Base-by-base conservation (phyloP, 2,329 filamentous ascomycete genomes). In the Calonectria fujianensis region DNA sequence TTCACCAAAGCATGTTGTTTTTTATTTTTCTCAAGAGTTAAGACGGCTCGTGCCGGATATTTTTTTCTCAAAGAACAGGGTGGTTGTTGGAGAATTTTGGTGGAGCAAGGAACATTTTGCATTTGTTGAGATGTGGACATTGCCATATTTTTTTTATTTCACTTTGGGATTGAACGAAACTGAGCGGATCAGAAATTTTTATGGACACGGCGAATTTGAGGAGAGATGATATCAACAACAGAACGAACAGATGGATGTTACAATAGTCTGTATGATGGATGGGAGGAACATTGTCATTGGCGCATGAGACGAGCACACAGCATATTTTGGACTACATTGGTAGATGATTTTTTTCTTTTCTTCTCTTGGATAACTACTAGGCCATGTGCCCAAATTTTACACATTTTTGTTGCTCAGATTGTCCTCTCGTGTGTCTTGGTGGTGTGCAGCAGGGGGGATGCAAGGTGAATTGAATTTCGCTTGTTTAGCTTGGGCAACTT, bases 1-100 rank as follows among this genome's bases (percentile, higher is more conserved):
- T 70, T 75, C 75, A 74, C 75, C 52, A 39, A 72, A 67, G 68
- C 65, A 74, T 59, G 61, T 48, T 59, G 51, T 65, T 31, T 41
- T 70, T 65, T 65, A 27, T 52, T 70, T 70, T 65, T 54, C 54
- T 59, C 57, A 64, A 69, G 59, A 57, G 51, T 68, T 68, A 69
- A 73, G 72, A 75, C 72, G 73, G 76, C 77, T 79, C 76, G 76
- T 57, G 70, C 63, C 71, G 75, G 69, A 67, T 51, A 77, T 77
- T 75, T 24, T 48, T 48, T 48, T 13, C 45, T 24, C 45, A 51
- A 74, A 77, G 72, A 67, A 59, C 24, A 24, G 24, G 24, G 24
- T 24, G 61, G 61, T 48, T 65, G 61, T 73, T 45, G 69, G 32
- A 68, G 57, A 73, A 7, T 54, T 77, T 73, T 41, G 68, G 61